Conservation (phyloP, 2,329 filamentous ascomycete genomes). For the Fusarium sp. region DNA sequence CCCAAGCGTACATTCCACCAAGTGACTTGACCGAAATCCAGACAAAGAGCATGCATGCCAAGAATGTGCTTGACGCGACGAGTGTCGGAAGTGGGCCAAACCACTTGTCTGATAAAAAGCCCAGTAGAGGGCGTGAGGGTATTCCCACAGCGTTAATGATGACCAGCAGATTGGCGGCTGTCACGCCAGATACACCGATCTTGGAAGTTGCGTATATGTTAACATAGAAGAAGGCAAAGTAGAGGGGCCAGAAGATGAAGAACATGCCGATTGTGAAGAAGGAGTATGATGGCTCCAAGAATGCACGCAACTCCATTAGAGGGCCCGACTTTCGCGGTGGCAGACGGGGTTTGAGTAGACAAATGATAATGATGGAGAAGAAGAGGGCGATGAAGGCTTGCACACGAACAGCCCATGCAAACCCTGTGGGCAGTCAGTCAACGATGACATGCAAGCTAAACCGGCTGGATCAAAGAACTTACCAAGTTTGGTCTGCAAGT, state of each 20-base stretch:
- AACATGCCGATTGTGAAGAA: not conserved
- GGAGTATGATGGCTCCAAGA: not conserved
- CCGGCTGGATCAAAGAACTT: not conserved
- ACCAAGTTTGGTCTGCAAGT: not conserved
- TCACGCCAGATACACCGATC: not conserved
- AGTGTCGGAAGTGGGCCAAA: not conserved
- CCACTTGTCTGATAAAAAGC: not conserved
- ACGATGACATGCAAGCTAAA: not conserved
- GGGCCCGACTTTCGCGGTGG: not conserved
- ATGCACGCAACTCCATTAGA: not conserved
- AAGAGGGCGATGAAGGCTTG: not conserved
- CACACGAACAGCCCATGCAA: not conserved
- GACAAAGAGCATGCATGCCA: not conserved
- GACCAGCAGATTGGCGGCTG: not conserved
- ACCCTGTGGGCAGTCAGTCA: not conserved
- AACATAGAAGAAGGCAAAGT: not conserved
- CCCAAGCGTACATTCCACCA: not conserved
- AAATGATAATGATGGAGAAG: not conserved
- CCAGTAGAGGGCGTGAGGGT: not conserved
- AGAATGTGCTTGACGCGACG: not conserved
- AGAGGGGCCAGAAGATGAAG: not conserved
- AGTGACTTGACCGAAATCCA: not conserved
- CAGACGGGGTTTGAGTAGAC: not conserved
- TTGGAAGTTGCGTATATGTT: not conserved
- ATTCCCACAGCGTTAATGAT: not conserved